Evolutionary conservation across 2,329 filamentous ascomycete genomes (phyloP).

Genomic region (Rosellinia necatrix): DNA sequence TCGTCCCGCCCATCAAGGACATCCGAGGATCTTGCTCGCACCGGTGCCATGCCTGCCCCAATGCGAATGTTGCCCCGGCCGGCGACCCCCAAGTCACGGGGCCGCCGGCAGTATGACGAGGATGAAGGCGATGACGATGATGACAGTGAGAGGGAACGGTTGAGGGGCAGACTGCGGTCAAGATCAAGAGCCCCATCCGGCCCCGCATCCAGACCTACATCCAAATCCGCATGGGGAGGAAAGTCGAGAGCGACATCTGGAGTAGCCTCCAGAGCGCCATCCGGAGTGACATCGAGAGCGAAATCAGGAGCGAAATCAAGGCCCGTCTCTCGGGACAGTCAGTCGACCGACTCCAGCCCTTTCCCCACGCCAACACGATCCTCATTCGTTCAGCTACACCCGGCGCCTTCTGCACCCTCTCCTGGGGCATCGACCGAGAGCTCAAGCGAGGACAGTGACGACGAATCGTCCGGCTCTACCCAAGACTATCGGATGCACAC

Average conservation of each 20-base stretch:
- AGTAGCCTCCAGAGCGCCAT: slow-evolving; percentile 16
- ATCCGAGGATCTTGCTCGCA: slow-evolving; percentile 35
- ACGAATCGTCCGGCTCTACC: slow-evolving; percentile 22
- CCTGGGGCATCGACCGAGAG: slow-evolving; percentile 45
- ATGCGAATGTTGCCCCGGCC: slow-evolving; percentile 34
- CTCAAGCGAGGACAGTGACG: slow-evolving; percentile 40
- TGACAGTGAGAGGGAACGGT: slow-evolving; percentile 32
- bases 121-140: slow-evolving; percentile 32
- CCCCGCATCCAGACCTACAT: slow-evolving; percentile 13
- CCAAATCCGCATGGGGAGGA: slow-evolving; percentile 13
- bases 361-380: slow-evolving; percentile 41
- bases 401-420: slow-evolving; percentile 45
- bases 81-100: slow-evolving; percentile 32
- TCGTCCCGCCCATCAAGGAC: slow-evolving; percentile 36
- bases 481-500: slow-evolving; percentile 23
- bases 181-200: slow-evolving; percentile 26
- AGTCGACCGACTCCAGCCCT: slow-evolving; percentile 25
- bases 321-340: slow-evolving; percentile 26
- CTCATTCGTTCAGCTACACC: slow-evolving; percentile 44
- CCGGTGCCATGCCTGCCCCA: slow-evolving; percentile 39
- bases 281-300: slow-evolving; percentile 17
- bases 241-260: slow-evolving; percentile 22
- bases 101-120: slow-evolving; percentile 30
- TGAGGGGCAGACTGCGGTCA: slow-evolving; percentile 37
- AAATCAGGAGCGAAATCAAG: slow-evolving; percentile 28